Evolutionary conservation across 345 rosid genomes (phyloP).

Genomic region (Gossypium turneri): DNA sequence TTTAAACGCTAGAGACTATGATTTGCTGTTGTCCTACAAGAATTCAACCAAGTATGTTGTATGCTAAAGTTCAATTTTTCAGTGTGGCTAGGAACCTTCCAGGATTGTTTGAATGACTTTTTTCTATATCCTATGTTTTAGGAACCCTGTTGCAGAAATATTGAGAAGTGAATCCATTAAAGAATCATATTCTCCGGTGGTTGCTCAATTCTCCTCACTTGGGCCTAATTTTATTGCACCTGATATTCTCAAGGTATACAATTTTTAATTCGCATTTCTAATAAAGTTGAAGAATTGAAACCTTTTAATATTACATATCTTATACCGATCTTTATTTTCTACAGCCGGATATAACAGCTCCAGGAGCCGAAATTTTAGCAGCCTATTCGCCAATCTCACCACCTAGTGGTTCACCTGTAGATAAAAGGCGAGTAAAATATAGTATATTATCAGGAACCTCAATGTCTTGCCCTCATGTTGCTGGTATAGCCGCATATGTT

Average conservation of each 20-base stretch:
- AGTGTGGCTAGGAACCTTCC: not conserved
- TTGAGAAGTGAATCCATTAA: conserved; percentile 7
- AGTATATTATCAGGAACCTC: conserved; percentile 1
- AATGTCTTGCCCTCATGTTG: conserved; percentile 13
- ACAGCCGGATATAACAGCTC: conserved; percentile 6
- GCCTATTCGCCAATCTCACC: not conserved
- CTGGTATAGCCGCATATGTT: not conserved
- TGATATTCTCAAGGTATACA: not conserved
- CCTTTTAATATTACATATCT: too few relatives aligned
- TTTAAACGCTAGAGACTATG: not conserved
- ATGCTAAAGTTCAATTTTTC: not conserved
- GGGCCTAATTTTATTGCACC: conserved; percentile 2
- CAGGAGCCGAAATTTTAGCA: conserved; percentile 5
- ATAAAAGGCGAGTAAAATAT: not conserved
- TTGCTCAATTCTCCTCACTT: conserved; percentile 6
- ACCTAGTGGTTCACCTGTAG: not conserved
- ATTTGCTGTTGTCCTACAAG: conserved; percentile 25
- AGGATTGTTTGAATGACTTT: not conserved
- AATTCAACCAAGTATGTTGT: conserved; percentile 27
- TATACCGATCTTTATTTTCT: not conserved
- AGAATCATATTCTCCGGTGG: not conserved
- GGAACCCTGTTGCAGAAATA: conserved; percentile 20
- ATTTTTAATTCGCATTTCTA: not conserved
- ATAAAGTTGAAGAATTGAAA: too few relatives aligned
- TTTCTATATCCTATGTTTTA: not conserved